Evolutionary conservation across 805 yeast species (phyloP), one percentile per base, ranked within the genome.

Genomic region (Pichia manshurica): DNA sequence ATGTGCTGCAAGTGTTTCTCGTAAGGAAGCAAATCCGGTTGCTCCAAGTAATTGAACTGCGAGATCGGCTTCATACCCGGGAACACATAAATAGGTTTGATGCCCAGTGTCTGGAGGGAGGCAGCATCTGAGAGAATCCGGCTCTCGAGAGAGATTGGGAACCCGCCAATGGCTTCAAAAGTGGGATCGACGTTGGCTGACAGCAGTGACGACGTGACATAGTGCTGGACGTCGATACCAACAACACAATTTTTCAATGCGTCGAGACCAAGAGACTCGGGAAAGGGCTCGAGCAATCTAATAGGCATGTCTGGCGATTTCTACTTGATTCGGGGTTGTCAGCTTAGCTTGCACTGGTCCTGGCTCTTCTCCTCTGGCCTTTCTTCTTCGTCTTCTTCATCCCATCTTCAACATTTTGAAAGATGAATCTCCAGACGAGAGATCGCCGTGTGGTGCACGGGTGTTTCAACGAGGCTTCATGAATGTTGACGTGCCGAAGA

Each of bases 151-250:
- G 87, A 75, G 42, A 75, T 63, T 1, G 96, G 95, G 48, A 82
- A 75, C 0, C 95, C 96, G 21, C 95, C 96, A 53, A 84, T 74
- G 9, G 93, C 95, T 43, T 82, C 84, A 36, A 81, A 63, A 51
- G 76, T 77, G 42, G 82, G 83, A 55, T 87, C 95, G 47, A 79
- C 80, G 53, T 80, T 81, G 54, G 70, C 70, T 5, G 82, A 70
- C 50, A 84, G 65, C 38, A 84, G 70, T 7, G 29, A 25, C 45
- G 87, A 67, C 22, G 84, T 70, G 34, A 87, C 64, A 58, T 87
- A 89, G 60, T 87, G 89, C 54, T 79, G 85, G 13, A 82, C 93
- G 62, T 89, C 96, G 39, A 88, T 84, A 47, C 96, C 96, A 44
- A 88, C 68, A 15, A 82, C 77, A 23, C 90, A 76, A 57, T 81